Percentiles rank a stretch among this genome's conserved stretches.
These are phyloP conservation scores for Cutaneotrichosporon sp. DNA, from an alignment of 1,284 basidiomycete genomes.

Conservation along the genomic window DNA sequence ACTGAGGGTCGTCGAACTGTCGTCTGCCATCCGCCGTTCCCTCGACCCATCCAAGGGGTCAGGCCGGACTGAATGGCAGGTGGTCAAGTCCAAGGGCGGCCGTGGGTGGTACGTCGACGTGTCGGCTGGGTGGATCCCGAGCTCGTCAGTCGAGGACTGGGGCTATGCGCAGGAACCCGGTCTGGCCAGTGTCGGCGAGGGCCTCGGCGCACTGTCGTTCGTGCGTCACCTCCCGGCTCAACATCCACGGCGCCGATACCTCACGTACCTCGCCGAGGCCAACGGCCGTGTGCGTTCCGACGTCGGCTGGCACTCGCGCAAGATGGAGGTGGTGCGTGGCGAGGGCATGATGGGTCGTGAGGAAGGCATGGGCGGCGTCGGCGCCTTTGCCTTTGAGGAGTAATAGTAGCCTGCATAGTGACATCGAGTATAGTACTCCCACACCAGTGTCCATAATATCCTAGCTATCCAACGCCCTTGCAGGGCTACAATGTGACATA, in stretches of 20 bases:
- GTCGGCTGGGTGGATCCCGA: constrained; percentile 67
- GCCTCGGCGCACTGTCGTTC: constrained; percentile 22
- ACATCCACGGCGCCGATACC: constrained; percentile 64
- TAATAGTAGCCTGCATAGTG: not conserved
- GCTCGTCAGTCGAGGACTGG: constrained; percentile 11
- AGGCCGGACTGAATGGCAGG: constrained; percentile 63
- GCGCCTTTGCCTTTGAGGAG: constrained; percentile 72
- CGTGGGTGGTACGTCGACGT: constrained; percentile 93
- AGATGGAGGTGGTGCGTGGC: constrained; percentile 93
- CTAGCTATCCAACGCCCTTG: too few species aligned
- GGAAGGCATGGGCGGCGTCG: constrained; percentile 87
- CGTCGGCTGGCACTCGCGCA: constrained; percentile 90
- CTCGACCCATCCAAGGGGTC: constrained; percentile 51
- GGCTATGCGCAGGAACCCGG: constrained; percentile 5
- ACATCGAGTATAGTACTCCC: too few species aligned
- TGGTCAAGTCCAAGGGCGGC: constrained; percentile 82
- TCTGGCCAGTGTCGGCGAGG: constrained; percentile 8
- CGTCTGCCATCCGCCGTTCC: constrained; percentile 62
- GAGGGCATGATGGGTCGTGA: constrained; percentile 86
- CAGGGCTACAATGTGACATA: too few species aligned
- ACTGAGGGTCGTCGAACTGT: constrained; percentile 82
- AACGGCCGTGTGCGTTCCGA: constrained; percentile 85
- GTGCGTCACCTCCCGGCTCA: constrained; percentile 38
- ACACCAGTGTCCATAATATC: too few species aligned
- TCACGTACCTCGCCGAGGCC: constrained; percentile 68